Evolutionary conservation across 2,329 filamentous ascomycete genomes (phyloP), one percentile per base, ranked within the genome.

Genomic region (Aquanectria penicillioides): DNA sequence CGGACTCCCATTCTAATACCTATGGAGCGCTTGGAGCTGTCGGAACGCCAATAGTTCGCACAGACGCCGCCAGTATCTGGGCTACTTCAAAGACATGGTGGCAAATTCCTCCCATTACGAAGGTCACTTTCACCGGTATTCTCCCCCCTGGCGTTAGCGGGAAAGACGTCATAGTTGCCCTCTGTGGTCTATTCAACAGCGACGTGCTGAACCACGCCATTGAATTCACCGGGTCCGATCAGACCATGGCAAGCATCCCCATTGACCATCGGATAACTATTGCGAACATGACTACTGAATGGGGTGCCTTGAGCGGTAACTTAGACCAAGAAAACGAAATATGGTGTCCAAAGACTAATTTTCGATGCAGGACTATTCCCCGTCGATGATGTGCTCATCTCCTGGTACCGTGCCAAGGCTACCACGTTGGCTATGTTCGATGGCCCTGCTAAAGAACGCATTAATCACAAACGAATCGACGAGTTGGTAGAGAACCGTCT

Each of bases 171-270:
- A 98, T 98, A 65, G 86, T 97, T 22, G 92, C 93, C 1, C 83
- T 98, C 1, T 96, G 92, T 67, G 92, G 91, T 1, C 78, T 97
- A 0, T 96, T 98, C 80, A 91, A 91, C 76, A 87, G 90, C 66
- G 92, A 97, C 38, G 94, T 97, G 0, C 82, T 97, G 12, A 98
- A 98, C 77, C 93, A 97, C 72, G 88, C 88, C 5, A 89, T 98
- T 59, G 94, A 98, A 71, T 97, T 97, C 70, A 88, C 87, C 0
- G 94, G 94, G 11, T 88, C 89, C 0, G 87, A 92, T 63, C 83
- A 93, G 72, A 97, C 93, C 0, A 85, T 95, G 81, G 71, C 78
- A 37, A 93, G 85, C 69, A 80, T 97, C 1, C 80, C 88, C 0
- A 79, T 97, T 0, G 91, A 95, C 66, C 83, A 89, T 64, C 81